Percentiles rank a stretch among this genome's conserved stretches.
phyloP scores from a whole-genome alignment of 2,329 filamentous ascomycete species.

The Aspergillus versicolor region DNA sequence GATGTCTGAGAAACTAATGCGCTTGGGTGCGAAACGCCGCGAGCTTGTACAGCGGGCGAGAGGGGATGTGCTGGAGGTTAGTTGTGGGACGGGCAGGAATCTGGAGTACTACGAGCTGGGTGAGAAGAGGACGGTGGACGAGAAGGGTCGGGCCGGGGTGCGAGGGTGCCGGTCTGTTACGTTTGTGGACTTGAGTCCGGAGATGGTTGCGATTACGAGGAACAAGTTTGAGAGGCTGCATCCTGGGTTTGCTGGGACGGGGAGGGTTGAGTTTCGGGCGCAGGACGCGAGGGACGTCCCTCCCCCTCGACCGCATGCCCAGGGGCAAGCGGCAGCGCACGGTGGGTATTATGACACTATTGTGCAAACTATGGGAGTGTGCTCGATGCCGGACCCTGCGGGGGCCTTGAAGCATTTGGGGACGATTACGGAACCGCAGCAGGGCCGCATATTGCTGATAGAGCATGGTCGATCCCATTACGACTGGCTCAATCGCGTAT shows the following conservation, averaged over 20 bases:
- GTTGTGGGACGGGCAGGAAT: slow-evolving; percentile 52
- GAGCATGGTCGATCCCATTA: slow-evolving; percentile 52
- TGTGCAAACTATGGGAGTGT: slow-evolving; percentile 52
- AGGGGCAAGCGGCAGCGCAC: neutral
- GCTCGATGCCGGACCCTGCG: slow-evolving; percentile 47
- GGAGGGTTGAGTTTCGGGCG: slow-evolving; percentile 32
- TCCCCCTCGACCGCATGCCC: slow-evolving; percentile 1
- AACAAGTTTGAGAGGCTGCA: slow-evolving; percentile 42
- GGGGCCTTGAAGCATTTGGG: slow-evolving; percentile 43
- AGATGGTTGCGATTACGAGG: slow-evolving; percentile 48
- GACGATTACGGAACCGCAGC: slow-evolving; percentile 37
- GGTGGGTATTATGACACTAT: slow-evolving; percentile 45
- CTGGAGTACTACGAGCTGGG: slow-evolving; percentile 46
- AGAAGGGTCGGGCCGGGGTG: slow-evolving; percentile 29
- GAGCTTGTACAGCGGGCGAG: slow-evolving; percentile 43
- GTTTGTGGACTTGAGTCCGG: slow-evolving; percentile 49
- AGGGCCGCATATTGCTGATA: slow-evolving; percentile 47
- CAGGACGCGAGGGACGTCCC: slow-evolving; percentile 34
- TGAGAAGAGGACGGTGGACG: slow-evolving; percentile 31
- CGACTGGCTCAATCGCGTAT: slow-evolving; percentile 46
- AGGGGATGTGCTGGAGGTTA: slow-evolving; percentile 51
- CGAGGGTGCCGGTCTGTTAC: slow-evolving; percentile 43
- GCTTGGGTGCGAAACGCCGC: slow-evolving; percentile 41
- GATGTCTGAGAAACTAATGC: slow-evolving; percentile 43
- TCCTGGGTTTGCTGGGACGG: slow-evolving; percentile 33